Base-by-base conservation (phyloP, 495 filamentous ascomycete species). In the Bryoglossum gracile region DNA sequence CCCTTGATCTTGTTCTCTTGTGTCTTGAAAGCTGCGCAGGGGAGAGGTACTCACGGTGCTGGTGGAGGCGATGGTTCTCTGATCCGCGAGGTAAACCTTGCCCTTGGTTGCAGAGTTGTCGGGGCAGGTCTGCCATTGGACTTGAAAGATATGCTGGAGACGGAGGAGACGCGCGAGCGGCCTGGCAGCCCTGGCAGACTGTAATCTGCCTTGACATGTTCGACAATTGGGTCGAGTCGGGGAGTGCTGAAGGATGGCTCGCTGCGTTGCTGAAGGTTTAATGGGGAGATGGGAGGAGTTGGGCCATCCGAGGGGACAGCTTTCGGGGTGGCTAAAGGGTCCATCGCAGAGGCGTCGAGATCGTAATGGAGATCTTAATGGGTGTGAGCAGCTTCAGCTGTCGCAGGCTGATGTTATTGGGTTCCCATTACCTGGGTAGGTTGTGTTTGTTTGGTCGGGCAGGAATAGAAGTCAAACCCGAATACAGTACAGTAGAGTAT, bases 171-270 rank as follows among this genome's bases (percentile, higher is more conserved):
- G 11, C 39, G 48, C 23, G 5, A 6, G 11, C 23, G 35, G 25
- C 42, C 17, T 1, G 21, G 11, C 28, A 25, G 16, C 33, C 16
- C 10, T 10, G 13, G 33, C 24, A 18, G 32, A 35, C n/a, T 22
- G 34, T 60, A 54, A 26, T 57, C 44, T 33, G 54, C 53, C 30
- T 48, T 22, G 35, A 57, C 57, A 25, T 60, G 50, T 43, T 60
- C 57, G 39, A 51, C 47, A 36, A 60, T 60, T 18, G 54, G 48
- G 21, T 48, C 42, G 0, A 60, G 54, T 3, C 47, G 49, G 4
- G 46, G 50, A 11, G 43, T 36, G n/a, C 26, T 10, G 39, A 17
- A 51, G 6, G 17, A n/a, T n/a, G n/a, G n/a, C n/a, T n/a, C n/a
- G n/a, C n/a, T n/a, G n/a, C n/a, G n/a, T n/a, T n/a, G n/a, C n/a